Conservation (phyloP, 2,329 filamentous ascomycete genomes). For the Fusarium dimerum region DNA sequence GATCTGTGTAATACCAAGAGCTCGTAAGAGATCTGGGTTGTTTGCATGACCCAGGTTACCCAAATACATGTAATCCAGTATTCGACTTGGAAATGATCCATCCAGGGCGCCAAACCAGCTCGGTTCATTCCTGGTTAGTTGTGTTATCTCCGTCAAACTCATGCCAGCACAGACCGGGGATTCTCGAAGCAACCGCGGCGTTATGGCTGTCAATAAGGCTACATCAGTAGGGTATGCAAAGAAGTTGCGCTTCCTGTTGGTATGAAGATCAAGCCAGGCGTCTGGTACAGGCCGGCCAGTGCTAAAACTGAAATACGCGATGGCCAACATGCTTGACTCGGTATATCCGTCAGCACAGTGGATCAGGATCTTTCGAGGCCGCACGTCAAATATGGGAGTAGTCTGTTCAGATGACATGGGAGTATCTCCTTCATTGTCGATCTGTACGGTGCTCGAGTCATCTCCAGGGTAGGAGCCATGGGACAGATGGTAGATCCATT, state of each 20-base stretch:
- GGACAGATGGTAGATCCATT: constrained; percentile 84
- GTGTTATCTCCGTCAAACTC: constrained; percentile 53
- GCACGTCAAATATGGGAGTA: constrained; percentile 20
- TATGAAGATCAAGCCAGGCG: constrained; percentile 86
- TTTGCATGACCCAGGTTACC: constrained; percentile 94
- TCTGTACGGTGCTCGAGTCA: constrained; percentile 34
- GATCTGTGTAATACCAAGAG: constrained; percentile 82
- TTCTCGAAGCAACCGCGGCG: constrained; percentile 71
- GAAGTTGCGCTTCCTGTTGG: constrained; percentile 81
- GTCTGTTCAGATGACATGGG: constrained; percentile 25
- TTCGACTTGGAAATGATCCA: constrained; percentile 85
- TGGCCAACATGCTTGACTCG: constrained; percentile 82
- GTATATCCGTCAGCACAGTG: constrained; percentile 97
- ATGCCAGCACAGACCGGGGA: constrained; percentile 59
- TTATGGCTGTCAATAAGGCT: constrained; percentile 73
- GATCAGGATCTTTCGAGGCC: constrained; percentile 73
- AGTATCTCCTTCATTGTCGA: constrained; percentile 34
- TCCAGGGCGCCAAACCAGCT: constrained; percentile 82
- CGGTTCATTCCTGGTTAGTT: constrained; percentile 62
- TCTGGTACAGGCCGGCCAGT: constrained; percentile 78
- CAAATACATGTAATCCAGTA: constrained; percentile 93
- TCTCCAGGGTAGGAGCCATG: constrained; percentile 56
- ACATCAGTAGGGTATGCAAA: constrained; percentile 95
- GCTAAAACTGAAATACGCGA: constrained; percentile 93
- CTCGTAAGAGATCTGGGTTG: constrained; percentile 78